phyloP scores from a whole-genome alignment of 192 early-diverging fungal genomes.

The Kickxella alabastrina region DNA sequence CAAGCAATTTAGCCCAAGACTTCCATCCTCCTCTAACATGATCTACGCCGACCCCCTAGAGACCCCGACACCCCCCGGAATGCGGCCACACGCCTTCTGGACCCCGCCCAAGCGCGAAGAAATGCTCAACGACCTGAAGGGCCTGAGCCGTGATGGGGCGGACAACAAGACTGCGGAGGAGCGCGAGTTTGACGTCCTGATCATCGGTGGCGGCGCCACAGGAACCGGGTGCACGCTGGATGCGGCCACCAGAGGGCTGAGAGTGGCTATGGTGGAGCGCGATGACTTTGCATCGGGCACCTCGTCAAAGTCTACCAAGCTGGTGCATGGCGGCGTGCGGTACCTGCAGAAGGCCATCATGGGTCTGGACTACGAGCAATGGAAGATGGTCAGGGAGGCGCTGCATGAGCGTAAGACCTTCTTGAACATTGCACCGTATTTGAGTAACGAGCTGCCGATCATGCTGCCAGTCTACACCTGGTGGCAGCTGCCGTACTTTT shows the following conservation, averaged over 20 bases:
- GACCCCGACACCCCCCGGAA: slow-evolving; percentile 25
- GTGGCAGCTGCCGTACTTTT: slow-evolving; percentile 98
- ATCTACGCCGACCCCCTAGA: slow-evolving; percentile 40
- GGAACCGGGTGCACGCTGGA: slow-evolving; percentile 89
- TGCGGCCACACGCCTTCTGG: slow-evolving; percentile 68
- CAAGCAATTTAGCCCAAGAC: too few relatives aligned
- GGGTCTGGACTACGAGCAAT: slow-evolving; percentile 94
- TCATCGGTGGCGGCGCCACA: slow-evolving; percentile 95
- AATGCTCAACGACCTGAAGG: slow-evolving; percentile 67
- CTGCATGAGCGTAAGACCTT: slow-evolving; percentile 93
- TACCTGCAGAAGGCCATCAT: slow-evolving; percentile 95
- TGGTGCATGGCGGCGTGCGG: slow-evolving; percentile 95
- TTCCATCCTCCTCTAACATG: too few relatives aligned
- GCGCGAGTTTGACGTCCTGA: slow-evolving; percentile 74
- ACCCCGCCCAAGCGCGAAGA: slow-evolving; percentile 67
- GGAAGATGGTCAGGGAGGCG: slow-evolving; percentile 91
- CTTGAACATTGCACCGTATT: slow-evolving; percentile 93
- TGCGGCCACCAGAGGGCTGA: slow-evolving; percentile 87
- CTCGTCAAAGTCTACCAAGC: slow-evolving; percentile 86
- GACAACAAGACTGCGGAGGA: slow-evolving; percentile 38
- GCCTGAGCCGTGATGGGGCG: slow-evolving; percentile 29
- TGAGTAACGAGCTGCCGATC: slow-evolving; percentile 89
- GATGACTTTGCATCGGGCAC: slow-evolving; percentile 95
- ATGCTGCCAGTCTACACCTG: slow-evolving; percentile 93
- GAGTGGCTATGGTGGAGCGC: slow-evolving; percentile 90